Evolutionary conservation across 2,329 filamentous ascomycete genomes (phyloP), one percentile per base, ranked within the genome.

Genomic region (Ophiostoma himal-ulmi): DNA sequence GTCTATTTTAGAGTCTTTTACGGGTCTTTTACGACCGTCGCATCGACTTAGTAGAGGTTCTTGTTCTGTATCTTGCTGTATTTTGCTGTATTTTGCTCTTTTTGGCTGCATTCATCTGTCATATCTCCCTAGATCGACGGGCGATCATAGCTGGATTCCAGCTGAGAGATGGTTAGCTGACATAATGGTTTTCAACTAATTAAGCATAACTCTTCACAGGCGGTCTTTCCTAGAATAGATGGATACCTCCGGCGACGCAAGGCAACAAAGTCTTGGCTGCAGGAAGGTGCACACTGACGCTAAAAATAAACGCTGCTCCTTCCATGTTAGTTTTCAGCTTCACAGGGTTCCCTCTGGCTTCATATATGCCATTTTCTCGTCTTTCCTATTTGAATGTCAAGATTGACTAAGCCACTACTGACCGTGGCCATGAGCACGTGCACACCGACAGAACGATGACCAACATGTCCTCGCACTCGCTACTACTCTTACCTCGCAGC

Each of bases 251-350:
- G 52, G 52, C 22, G 22, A 57, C 52, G 52, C 52, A 26, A 26
- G 52, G 22, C 52, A 57, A 11, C 52, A 26, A 26, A 57, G 52
- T 57, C 52, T 57, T 57, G 52, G 52, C 52, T 57, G 52, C 52
- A 57, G 52, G n/a, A 57, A 13, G n/a, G 52, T 26, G 52, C 52
- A 26, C 52, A 57, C 52, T 57, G 52, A 22, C 52, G 22, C 52
- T 3, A 30, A 22, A 26, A 57, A 54, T 7, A 20, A 22, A 5
- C 5, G n/a, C 6, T 22, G 48, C 48, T 54, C 20, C 48, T 54
- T 54, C 20, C 48, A 8, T 57, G 8, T 62, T 62, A 30, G 57
- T 62, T 62, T 62, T 62, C 57, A 62, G 57, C 57, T 62, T 62
- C 57, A 62, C 57, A 34, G 11, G 57, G 57, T 62, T 62, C 57